Conservation (phyloP, 2,329 filamentous ascomycete species). For the Penicillium sp. region DNA sequence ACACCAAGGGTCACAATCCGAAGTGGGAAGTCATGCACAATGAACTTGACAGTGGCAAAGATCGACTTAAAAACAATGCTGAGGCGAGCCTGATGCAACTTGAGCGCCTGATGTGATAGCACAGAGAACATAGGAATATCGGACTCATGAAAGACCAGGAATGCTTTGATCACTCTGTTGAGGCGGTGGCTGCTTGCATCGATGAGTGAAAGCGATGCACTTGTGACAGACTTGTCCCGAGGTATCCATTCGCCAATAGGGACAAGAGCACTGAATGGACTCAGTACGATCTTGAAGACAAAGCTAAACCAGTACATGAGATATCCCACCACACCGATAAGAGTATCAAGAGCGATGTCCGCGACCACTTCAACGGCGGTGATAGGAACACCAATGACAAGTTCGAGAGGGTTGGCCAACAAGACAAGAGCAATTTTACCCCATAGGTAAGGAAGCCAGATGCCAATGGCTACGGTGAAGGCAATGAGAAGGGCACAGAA, state of each 20-base stretch:
- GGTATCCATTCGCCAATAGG: constrained; percentile 39
- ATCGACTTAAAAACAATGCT: constrained; percentile 42
- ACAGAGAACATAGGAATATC: constrained; percentile 77
- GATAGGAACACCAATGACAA: constrained; percentile 66
- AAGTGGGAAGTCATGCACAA: constrained; percentile 41
- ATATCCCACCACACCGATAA: constrained; percentile 63
- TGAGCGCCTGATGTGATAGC: constrained; percentile 68
- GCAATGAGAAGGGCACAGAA: constrained; percentile 91
- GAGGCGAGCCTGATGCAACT: constrained; percentile 58
- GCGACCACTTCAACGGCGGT: constrained; percentile 69
- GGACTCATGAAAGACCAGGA: constrained; percentile 48
- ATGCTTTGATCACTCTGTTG: constrained; percentile 38
- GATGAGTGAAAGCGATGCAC: constrained; percentile 43
- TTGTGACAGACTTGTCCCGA: constrained; percentile 38
- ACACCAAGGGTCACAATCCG: constrained; percentile 31
- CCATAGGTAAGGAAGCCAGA: constrained; percentile 89
- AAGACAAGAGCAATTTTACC: constrained; percentile 81
- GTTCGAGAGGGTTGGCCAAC: constrained; percentile 71
- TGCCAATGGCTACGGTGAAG: constrained; percentile 77
- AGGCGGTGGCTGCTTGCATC: constrained; percentile 43
- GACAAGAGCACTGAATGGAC: constrained; percentile 36
- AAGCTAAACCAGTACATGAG: constrained; percentile 43
- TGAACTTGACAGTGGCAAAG: constrained; percentile 44
- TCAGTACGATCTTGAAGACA: constrained; percentile 33
- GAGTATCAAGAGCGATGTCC: constrained; percentile 75